A percentile compares a stretch with the other conserved stretches of the same genome.
Conservation (phyloP, 306 rosid genomes). For the Carpinus fangiana region DNA sequence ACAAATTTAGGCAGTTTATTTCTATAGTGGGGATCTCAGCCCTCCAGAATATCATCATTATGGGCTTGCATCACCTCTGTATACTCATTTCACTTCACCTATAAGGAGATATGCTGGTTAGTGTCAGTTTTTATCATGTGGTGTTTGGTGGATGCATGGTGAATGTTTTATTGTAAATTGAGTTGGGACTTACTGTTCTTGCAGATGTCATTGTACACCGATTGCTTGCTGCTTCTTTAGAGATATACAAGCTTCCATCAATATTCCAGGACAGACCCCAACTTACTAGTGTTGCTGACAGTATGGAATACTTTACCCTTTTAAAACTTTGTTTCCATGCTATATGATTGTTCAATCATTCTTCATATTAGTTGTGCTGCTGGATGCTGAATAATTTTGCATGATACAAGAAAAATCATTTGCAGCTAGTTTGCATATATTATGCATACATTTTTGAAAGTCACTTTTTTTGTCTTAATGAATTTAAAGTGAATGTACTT, state of each 20-base stretch:
- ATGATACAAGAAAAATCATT: neutral
- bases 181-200: slow-evolving; percentile 23
- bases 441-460: neutral
- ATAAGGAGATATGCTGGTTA: slow-evolving; percentile 96
- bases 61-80: slow-evolving; percentile 90
- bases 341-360: neutral
- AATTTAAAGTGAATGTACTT: neutral
- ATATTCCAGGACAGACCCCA: slow-evolving; percentile 75
- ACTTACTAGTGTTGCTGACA: slow-evolving; percentile 80
- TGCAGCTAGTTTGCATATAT: neutral
- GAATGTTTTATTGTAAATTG: slow-evolving; percentile 17
- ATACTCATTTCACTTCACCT: slow-evolving; percentile 98
- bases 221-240: slow-evolving; percentile 91
- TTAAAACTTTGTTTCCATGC: neutral
- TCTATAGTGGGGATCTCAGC: slow-evolving; percentile 93
- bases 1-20: slow-evolving; percentile 79
- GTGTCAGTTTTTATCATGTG: slow-evolving; percentile 16
- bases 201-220: slow-evolving; percentile 95
- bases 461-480: neutral
- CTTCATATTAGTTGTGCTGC: neutral
- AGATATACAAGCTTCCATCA: slow-evolving; percentile 70
- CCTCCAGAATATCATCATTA: slow-evolving; percentile 93
- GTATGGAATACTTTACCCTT: slow-evolving; percentile 48
- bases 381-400: slow-evolving; percentile 2
- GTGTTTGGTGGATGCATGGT: slow-evolving; percentile 17